A percentile compares a stretch with the other conserved stretches of the same genome.
phyloP scores from a whole-genome alignment of 2,329 filamentous ascomycete genomes.

The Pezicula carpinea region DNA sequence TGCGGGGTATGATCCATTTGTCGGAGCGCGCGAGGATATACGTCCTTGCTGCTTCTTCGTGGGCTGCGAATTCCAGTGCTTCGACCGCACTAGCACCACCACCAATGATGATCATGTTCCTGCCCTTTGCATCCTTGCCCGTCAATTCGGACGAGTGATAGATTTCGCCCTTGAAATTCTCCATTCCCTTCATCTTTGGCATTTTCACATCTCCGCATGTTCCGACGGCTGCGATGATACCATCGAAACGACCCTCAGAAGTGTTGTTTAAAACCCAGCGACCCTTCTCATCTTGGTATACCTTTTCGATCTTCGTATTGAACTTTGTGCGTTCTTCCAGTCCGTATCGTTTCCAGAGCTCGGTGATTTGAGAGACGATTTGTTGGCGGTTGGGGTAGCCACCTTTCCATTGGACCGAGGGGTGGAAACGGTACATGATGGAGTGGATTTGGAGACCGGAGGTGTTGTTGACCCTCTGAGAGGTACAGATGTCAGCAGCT shows the following conservation, averaged over 20 bases:
- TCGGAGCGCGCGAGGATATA: slow-evolving; percentile 73
- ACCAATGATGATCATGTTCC: slow-evolving; percentile 72
- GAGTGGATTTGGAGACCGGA: slow-evolving; percentile 81
- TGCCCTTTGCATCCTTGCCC: slow-evolving; percentile 66
- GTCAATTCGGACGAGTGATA: slow-evolving; percentile 74
- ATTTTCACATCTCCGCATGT: slow-evolving; percentile 77
- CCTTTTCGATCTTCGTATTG: slow-evolving; percentile 61
- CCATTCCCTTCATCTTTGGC: slow-evolving; percentile 64
- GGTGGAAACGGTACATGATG: slow-evolving; percentile 84
- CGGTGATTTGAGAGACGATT: slow-evolving; percentile 66
- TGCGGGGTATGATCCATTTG: slow-evolving; percentile 85
- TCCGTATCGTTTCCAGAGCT: slow-evolving; percentile 71
- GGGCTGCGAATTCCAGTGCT: slow-evolving; percentile 72
- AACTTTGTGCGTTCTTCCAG: slow-evolving; percentile 69
- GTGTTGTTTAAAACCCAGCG: slow-evolving; percentile 75
- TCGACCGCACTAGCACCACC: slow-evolving; percentile 80
- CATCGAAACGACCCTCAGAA: slow-evolving; percentile 69
- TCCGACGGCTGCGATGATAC: slow-evolving; percentile 72
- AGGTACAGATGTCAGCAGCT: slow-evolving; percentile 1
- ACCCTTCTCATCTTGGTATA: slow-evolving; percentile 63
- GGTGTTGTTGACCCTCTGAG: slow-evolving; percentile 72
- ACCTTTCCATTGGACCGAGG: slow-evolving; percentile 66
- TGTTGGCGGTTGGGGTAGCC: slow-evolving; percentile 76
- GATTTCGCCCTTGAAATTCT: slow-evolving; percentile 66
- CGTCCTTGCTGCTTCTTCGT: slow-evolving; percentile 61